These are phyloP conservation scores for Diaporthe humulicola DNA, from an alignment of 2,329 filamentous ascomycete genomes.

Conservation along the genomic window DNA sequence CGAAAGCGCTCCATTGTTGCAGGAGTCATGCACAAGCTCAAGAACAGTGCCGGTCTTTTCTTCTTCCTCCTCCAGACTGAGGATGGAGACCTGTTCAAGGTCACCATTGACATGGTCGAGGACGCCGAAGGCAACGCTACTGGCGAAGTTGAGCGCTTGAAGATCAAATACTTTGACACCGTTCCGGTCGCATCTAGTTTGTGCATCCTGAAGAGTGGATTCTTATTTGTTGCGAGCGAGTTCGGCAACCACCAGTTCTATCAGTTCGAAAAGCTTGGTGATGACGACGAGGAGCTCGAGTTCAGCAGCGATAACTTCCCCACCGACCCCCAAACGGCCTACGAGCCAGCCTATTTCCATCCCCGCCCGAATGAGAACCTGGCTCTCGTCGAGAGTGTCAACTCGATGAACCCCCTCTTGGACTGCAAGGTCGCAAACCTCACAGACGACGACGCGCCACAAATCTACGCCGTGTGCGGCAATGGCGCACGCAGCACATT, in stretches of 20 bases:
- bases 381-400: conserved; percentile 85
- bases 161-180: conserved; percentile 98
- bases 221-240: conserved; percentile 92
- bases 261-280: conserved; percentile 96
- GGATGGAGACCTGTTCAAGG: conserved; percentile 98
- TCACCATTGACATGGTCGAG: conserved; percentile 91
- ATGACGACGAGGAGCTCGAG: conserved; percentile 91
- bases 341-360: conserved; percentile 86
- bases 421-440: conserved; percentile 94
- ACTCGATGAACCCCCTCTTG: conserved; percentile 91
- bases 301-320: conserved; percentile 88
- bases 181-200: conserved; percentile 89
- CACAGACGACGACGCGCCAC: conserved; percentile 91
- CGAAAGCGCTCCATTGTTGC: conserved; percentile 89
- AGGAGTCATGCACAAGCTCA: conserved; percentile 98
- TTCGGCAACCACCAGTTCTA: conserved; percentile 96
- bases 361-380: conserved; percentile 85
- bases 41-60: conserved; percentile 84
- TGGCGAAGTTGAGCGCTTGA: conserved; percentile 84
- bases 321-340: conserved; percentile 78
- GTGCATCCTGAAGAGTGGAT: conserved; percentile 95
- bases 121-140: conserved; percentile 83
- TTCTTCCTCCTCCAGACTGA: conserved; percentile 97
- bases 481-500: conserved; percentile 91
- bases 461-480: conserved; percentile 94